Evolutionary conservation across 495 filamentous ascomycete species (phyloP).

Genomic region (Acidomyces sp.): DNA sequence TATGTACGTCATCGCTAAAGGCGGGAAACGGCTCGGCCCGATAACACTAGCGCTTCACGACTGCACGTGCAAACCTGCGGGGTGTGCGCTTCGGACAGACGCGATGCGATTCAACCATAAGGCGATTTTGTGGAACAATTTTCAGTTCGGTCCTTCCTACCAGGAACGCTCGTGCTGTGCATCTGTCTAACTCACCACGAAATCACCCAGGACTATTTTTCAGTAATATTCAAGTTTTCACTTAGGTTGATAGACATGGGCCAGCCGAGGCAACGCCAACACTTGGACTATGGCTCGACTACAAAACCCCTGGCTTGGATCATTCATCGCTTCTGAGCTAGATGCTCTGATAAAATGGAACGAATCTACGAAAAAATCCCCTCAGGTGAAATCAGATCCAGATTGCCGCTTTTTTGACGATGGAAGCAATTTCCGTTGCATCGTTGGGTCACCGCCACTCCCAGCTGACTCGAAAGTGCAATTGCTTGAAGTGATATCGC

Average conservation of each 20-base stretch:
- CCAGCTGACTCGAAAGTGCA: conserved; percentile 4
- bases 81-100: too few relatives aligned
- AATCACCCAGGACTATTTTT: background rate
- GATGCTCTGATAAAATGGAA: conserved; percentile 8
- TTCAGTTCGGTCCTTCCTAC: too few relatives aligned
- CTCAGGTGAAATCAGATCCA: background rate
- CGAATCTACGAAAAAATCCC: background rate
- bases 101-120: too few relatives aligned
- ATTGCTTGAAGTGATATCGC: conserved; percentile 1
- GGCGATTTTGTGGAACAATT: too few relatives aligned
- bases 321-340: conserved; percentile 16
- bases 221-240: conserved; percentile 16
- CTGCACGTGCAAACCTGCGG: too few relatives aligned
- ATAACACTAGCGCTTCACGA: too few relatives aligned
- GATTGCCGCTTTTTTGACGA: conserved; percentile 20
- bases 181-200: too few relatives aligned
- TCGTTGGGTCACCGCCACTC: background rate
- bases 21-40: too few relatives aligned
- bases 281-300: conserved; percentile 5
- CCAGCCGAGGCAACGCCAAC: too few relatives aligned
- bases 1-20: too few relatives aligned
- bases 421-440: conserved; percentile 17
- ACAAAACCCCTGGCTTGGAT: conserved; percentile 16
- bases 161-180: too few relatives aligned
- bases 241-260: background rate